Conservation (phyloP, 805 yeast genomes). For the Candida ovalis region DNA sequence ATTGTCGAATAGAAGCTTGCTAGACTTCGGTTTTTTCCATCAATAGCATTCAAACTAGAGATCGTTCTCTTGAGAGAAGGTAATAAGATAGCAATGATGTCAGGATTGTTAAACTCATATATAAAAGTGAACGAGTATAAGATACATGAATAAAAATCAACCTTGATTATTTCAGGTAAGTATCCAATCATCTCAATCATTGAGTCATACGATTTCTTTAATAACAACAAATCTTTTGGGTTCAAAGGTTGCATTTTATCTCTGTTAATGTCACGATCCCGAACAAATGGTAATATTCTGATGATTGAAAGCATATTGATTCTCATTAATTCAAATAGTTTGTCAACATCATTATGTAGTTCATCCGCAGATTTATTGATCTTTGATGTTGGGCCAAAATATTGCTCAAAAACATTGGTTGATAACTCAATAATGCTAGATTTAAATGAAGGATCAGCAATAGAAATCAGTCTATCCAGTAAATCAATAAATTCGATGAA, state of each 20-base stretch:
- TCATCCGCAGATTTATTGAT: constrained; percentile 33
- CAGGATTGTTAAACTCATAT: constrained; percentile 39
- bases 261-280: constrained; percentile 37
- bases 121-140: constrained; percentile 59
- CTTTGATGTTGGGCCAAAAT: constrained; percentile 36
- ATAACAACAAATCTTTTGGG: constrained; percentile 35
- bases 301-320: constrained; percentile 63
- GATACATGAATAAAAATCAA: constrained; percentile 69
- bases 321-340: constrained; percentile 76
- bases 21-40: constrained; percentile 21
- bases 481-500: constrained; percentile 75
- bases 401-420: constrained; percentile 37
- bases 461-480: constrained; percentile 64
- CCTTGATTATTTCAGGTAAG: constrained; percentile 65
- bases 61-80: constrained; percentile 48
- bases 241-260: constrained; percentile 21
- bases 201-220: constrained; percentile 47
- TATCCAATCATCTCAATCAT: constrained; percentile 59
- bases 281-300: constrained; percentile 55
- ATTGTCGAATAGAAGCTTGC: constrained; percentile 36
- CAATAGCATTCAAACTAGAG: constrained; percentile 24
- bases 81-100: constrained; percentile 48
- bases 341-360: constrained; percentile 61
- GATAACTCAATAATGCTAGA: constrained; percentile 46
- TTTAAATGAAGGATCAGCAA: constrained; percentile 49